phyloP scores from a whole-genome alignment of 2,329 filamentous ascomycete species.

The Canariomyces notabilis region DNA sequence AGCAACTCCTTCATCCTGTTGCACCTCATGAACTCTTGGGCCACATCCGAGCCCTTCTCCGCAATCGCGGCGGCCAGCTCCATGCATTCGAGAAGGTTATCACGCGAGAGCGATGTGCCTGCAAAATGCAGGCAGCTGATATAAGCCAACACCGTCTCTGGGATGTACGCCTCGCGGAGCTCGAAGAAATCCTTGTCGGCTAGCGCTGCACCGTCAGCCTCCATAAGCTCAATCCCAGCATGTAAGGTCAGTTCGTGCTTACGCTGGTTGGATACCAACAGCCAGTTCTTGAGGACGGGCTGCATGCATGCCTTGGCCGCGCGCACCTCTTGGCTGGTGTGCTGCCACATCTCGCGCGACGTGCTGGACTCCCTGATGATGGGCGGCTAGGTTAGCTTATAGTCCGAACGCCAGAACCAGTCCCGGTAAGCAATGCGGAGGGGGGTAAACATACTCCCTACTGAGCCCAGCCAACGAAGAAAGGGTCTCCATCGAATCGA shows the following conservation, averaged over 20 bases:
- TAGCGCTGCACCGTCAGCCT: constrained; percentile 12
- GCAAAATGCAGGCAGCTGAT: constrained; percentile 75
- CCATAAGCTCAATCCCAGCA: not conserved
- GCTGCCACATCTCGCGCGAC: constrained; percentile 25
- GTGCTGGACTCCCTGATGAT: constrained; percentile 31
- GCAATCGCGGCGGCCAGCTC: constrained; percentile 74
- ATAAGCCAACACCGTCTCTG: constrained; percentile 80
- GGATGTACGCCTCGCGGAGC: constrained; percentile 74
- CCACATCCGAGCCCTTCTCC: constrained; percentile 62
- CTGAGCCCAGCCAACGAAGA: constrained; percentile 50
- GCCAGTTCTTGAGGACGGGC: constrained; percentile 61
- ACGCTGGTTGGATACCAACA: constrained; percentile 53
- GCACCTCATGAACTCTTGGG: constrained; percentile 57
- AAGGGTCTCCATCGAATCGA: constrained; percentile 65
- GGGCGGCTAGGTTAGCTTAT: constrained; percentile 25
- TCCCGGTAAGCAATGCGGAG: too few species aligned
- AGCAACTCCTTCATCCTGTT: constrained; percentile 71
- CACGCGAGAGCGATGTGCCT: constrained; percentile 67
- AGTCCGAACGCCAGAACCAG: too few species aligned
- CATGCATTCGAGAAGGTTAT: constrained; percentile 78
- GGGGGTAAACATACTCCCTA: constrained; percentile 44
- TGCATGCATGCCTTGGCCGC: constrained; percentile 52
- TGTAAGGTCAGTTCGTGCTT: constrained; percentile 26
- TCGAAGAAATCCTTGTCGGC: constrained; percentile 57
- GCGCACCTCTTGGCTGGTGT: constrained; percentile 42